Conservation (phyloP, 345 rosid genomes). For the Orychophragmus violaceus region DNA sequence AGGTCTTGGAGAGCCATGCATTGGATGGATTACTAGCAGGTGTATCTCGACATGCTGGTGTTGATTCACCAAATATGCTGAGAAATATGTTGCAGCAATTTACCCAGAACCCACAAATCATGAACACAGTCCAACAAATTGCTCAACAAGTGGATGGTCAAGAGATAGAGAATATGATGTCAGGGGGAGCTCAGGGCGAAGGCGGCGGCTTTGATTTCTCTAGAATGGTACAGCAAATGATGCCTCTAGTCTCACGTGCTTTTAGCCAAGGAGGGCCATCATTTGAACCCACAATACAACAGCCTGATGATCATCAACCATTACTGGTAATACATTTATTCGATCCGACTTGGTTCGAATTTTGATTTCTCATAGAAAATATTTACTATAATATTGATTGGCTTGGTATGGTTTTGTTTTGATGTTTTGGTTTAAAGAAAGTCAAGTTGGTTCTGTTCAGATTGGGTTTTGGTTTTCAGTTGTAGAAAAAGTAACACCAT, state of each 20-base stretch:
- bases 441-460: neutral
- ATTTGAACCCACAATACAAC: constrained; percentile 13
- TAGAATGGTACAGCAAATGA: constrained; percentile 85
- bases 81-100: constrained; percentile 84
- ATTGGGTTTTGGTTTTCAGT: neutral
- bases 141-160: constrained; percentile 82
- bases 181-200: constrained; percentile 50
- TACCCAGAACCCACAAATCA: constrained; percentile 74
- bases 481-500: neutral
- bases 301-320: constrained; percentile 31
- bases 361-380: too few species aligned
- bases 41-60: constrained; percentile 68
- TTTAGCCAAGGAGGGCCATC: constrained; percentile 43
- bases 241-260: constrained; percentile 91
- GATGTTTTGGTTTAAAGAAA: neutral
- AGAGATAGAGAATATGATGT: constrained; percentile 67
- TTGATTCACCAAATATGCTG: constrained; percentile 69
- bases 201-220: constrained; percentile 72
- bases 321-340: constrained; percentile 40
- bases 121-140: constrained; percentile 77
- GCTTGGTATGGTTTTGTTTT: too few species aligned
- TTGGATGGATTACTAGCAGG: constrained; percentile 66
- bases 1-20: constrained; percentile 60
- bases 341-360: too few species aligned
- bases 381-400: too few species aligned